Evolutionary conservation across 1,284 basidiomycete genomes (phyloP).

Genomic region (Sanghuangporus sanghuang): DNA sequence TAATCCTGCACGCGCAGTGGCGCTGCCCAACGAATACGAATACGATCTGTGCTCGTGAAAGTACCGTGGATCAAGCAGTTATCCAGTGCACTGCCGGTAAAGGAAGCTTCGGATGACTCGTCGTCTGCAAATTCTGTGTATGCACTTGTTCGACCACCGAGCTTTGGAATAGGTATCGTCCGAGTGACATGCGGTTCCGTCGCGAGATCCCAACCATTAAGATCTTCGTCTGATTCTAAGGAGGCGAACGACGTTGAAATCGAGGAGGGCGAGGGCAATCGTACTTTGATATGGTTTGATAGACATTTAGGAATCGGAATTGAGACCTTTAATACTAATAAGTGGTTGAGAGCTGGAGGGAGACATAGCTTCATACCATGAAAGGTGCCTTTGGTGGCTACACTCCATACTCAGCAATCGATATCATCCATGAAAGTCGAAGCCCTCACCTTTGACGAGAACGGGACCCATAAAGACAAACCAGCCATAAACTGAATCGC

Average conservation of each 20-base stretch:
- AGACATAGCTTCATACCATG: conserved; percentile 42
- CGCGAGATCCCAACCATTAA: conserved; percentile 64
- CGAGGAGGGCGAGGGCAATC: conserved; percentile 56
- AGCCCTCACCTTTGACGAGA: conserved; percentile 36
- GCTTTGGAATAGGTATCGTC: conserved; percentile 28
- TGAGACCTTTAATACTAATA: conserved; percentile 42
- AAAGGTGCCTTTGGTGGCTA: conserved; percentile 63
- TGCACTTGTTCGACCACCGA: conserved; percentile 45
- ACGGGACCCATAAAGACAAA: conserved; percentile 70
- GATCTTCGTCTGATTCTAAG: conserved; percentile 69
- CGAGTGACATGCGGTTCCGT: conserved; percentile 73
- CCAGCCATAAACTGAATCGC: conserved; percentile 70
- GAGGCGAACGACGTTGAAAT: conserved; percentile 59
- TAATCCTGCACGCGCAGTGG: conserved; percentile 48
- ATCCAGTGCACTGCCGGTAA: conserved; percentile 46
- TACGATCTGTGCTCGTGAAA: conserved; percentile 68
- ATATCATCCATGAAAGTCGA: neutral
- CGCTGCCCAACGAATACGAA: conserved; percentile 73
- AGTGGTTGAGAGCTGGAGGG: neutral
- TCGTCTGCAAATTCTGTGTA: conserved; percentile 73
- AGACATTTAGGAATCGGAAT: conserved; percentile 73
- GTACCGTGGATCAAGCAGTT: conserved; percentile 68
- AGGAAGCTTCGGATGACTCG: conserved; percentile 71
- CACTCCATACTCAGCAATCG: neutral
- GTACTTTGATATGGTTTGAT: conserved; percentile 66